Percentiles rank a stretch among this genome's conserved stretches.
Evolutionary conservation across 225 moss, liverwort and hornwort genomes (phyloP).

Genomic region (Marchantia paleacea): DNA sequence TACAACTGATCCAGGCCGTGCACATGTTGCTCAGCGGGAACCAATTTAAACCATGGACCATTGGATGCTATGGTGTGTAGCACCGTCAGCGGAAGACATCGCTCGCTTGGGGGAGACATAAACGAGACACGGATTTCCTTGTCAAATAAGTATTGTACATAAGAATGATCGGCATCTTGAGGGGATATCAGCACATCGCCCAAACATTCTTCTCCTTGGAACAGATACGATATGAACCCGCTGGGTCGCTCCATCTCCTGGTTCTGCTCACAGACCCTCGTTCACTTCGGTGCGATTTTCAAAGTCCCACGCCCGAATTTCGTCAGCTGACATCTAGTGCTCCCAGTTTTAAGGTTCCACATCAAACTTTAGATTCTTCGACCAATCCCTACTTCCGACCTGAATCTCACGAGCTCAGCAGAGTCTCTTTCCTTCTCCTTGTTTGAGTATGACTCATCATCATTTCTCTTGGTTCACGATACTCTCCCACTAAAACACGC

Average conservation of each 20-base stretch:
- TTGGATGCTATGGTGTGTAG: slow-evolving; percentile 72
- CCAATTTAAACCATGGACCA: slow-evolving; percentile 74
- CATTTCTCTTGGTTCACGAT: slow-evolving; percentile 2
- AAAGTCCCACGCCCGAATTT: neutral
- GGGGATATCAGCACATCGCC: slow-evolving; percentile 82
- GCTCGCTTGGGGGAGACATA: slow-evolving; percentile 75
- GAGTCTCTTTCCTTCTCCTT: neutral
- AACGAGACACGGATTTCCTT: slow-evolving; percentile 71
- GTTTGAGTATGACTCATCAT: neutral
- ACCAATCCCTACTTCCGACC: neutral
- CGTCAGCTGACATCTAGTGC: slow-evolving; percentile 18
- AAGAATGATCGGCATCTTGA: slow-evolving; percentile 63
- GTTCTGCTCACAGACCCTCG: slow-evolving; percentile 8
- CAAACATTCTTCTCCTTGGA: slow-evolving; percentile 64
- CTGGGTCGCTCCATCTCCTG: slow-evolving; percentile 55
- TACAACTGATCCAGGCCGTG: slow-evolving; percentile 68
- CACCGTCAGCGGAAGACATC: slow-evolving; percentile 79
- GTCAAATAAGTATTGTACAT: slow-evolving; percentile 63
- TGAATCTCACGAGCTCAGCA: slow-evolving; percentile 2
- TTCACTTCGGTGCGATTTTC: slow-evolving; percentile 9
- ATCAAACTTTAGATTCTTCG: slow-evolving; percentile 17
- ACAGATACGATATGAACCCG: slow-evolving; percentile 63
- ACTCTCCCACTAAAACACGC: slow-evolving; percentile 17
- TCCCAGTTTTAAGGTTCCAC: slow-evolving; percentile 1
- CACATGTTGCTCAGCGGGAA: slow-evolving; percentile 56